A percentile compares a stretch with the other conserved stretches of the same genome.
These are phyloP conservation scores for Aspergillus alliaceus DNA, from an alignment of 2,329 filamentous ascomycete genomes.

Conservation along the genomic window DNA sequence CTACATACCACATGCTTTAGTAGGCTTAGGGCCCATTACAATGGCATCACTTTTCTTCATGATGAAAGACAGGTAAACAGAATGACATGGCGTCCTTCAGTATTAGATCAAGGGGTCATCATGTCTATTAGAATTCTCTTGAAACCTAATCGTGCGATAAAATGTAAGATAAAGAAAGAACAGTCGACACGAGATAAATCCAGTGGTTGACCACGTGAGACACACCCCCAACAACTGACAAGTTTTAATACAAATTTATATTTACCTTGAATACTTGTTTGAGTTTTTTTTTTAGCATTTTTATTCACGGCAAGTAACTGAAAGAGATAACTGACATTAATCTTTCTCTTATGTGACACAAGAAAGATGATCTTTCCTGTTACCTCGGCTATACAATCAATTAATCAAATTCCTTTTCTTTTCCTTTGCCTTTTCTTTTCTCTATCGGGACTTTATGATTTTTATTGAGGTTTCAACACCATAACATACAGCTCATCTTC, in stretches of 20 bases:
- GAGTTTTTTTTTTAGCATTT: too few relatives aligned
- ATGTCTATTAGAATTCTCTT: neutral
- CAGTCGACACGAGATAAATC: neutral
- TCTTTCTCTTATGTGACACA: neutral
- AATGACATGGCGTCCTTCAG: neutral
- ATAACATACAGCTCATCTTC: neutral
- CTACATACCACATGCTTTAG: conserved; percentile 32
- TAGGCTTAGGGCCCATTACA: conserved; percentile 28
- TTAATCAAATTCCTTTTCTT: neutral
- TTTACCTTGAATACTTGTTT: too few relatives aligned
- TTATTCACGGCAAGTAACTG: neutral
- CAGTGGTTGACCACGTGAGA: conserved; percentile 2
- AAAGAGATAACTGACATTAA: too few relatives aligned
- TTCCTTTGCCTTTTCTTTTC: too few relatives aligned
- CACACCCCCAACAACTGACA: too few relatives aligned
- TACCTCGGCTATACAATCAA: neutral
- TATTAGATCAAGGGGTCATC: neutral
- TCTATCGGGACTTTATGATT: neutral
- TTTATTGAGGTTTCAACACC: neutral
- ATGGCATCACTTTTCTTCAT: conserved; percentile 22
- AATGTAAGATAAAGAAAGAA: neutral
- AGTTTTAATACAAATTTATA: too few relatives aligned
- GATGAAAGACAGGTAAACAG: neutral
- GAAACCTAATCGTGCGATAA: neutral
- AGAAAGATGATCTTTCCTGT: neutral